phyloP scores from a whole-genome alignment of 192 early-diverging fungal species.

The Backusella luteola region DNA sequence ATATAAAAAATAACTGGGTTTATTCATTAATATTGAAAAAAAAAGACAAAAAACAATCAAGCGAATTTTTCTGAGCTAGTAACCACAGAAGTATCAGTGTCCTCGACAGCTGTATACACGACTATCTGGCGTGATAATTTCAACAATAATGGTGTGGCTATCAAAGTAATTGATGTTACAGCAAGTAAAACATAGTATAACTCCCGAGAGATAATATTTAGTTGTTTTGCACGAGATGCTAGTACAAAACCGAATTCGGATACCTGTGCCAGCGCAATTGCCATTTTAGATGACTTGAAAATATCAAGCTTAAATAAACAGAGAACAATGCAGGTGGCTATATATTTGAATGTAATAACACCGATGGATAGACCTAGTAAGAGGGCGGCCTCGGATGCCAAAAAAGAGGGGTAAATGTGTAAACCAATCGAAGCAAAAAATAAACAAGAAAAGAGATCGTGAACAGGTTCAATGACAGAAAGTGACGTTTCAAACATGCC shows the following conservation, averaged over 20 bases:
- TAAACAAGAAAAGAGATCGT: conserved; percentile 52
- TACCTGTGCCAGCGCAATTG: conserved; percentile 54
- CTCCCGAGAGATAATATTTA: conserved; percentile 49
- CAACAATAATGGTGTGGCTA: conserved; percentile 57
- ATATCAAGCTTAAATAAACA: conserved; percentile 39
- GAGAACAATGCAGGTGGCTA: conserved; percentile 37
- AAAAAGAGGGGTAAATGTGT: conserved; percentile 57
- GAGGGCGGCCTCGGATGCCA: conserved; percentile 44
- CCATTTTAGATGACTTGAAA: conserved; percentile 36
- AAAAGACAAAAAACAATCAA: background rate
- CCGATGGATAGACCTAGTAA: conserved; percentile 42
- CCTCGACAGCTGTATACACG: background rate
- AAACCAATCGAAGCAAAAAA: conserved; percentile 61
- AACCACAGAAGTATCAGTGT: background rate
- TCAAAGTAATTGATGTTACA: conserved; percentile 46
- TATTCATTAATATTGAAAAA: background rate
- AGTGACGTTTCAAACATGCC: conserved; percentile 36
- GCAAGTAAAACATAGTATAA: conserved; percentile 54
- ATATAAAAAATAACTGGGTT: background rate
- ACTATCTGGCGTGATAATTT: conserved; percentile 17
- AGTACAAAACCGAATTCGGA: conserved; percentile 61
- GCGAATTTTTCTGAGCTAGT: background rate
- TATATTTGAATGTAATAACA: conserved; percentile 49
- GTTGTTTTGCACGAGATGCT: conserved; percentile 53
- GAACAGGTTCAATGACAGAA: conserved; percentile 44